Conservation (phyloP, 176 grass and related monocot genomes). For the Zea luxurians region DNA sequence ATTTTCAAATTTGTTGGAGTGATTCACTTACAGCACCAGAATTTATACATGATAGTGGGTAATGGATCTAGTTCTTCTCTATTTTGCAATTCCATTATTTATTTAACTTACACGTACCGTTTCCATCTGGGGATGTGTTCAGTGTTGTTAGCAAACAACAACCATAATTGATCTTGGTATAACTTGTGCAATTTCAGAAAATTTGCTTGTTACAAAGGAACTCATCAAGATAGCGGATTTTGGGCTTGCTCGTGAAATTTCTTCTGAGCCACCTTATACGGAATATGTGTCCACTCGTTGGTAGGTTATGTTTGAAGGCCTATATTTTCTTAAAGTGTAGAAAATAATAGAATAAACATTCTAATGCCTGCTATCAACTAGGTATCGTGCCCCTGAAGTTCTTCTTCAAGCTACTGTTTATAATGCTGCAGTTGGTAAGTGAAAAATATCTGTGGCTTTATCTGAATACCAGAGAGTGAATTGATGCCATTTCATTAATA, state of each 20-base stretch:
- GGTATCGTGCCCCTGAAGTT: constrained; percentile 98
- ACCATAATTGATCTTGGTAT: constrained; percentile 19
- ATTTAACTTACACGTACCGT: not conserved
- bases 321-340: constrained; percentile 22
- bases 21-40: not conserved
- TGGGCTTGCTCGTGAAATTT: constrained; percentile 93
- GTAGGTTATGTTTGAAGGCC: constrained; percentile 38
- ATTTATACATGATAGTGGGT: not conserved
- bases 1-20: not conserved
- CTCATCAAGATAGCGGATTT: constrained; percentile 96
- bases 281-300: constrained; percentile 99
- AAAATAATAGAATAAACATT: not conserved
- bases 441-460: constrained; percentile 34
- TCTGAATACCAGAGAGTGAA: not conserved
- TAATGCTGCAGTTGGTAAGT: constrained; percentile 93
- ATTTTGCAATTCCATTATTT: no score
- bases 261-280: constrained; percentile 89
- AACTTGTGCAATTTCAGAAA: constrained; percentile 66
- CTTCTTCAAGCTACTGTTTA: constrained; percentile 93
- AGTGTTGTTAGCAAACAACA: not conserved
- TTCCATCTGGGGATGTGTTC: constrained; percentile 11
- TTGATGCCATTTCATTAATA: constrained; percentile 6
- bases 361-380: constrained; percentile 42
- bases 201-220: constrained; percentile 84
- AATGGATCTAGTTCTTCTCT: not conserved